A percentile compares a stretch with the other conserved stretches of the same genome.
Conservation (phyloP, 2,329 filamentous ascomycete genomes). For the Blastomyces parvus region DNA sequence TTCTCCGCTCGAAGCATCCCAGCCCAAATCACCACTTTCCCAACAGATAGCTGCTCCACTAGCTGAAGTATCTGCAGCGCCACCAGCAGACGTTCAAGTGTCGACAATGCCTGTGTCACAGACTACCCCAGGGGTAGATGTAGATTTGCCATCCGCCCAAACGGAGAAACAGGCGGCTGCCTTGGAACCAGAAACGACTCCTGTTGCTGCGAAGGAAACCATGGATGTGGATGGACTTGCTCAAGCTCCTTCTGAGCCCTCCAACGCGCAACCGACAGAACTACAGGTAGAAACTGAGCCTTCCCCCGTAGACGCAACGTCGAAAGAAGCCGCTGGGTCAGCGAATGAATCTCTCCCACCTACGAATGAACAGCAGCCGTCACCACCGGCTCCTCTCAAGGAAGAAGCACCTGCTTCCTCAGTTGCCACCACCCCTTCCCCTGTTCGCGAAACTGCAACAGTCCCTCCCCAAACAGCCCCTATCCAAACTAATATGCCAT, state of each 20-base stretch:
- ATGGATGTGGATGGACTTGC: background rate
- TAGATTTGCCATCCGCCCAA: background rate
- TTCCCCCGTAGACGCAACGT: background rate
- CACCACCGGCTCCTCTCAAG: background rate
- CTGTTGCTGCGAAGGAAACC: background rate
- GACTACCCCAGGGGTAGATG: background rate
- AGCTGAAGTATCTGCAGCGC: background rate
- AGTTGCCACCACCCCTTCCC: background rate
- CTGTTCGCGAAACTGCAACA: background rate
- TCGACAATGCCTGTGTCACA: background rate
- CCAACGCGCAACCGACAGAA: background rate
- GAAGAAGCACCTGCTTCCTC: background rate
- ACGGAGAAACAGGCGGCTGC: background rate
- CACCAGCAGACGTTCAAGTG: background rate
- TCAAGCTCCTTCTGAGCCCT: background rate
- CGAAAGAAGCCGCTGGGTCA: background rate
- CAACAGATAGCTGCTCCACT: conserved; percentile 3
- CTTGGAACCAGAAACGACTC: background rate
- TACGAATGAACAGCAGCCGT: background rate
- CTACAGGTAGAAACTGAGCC: background rate
- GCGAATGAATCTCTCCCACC: background rate
- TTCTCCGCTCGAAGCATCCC: conserved; percentile 18
- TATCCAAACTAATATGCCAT: background rate
- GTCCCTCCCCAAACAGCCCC: background rate
- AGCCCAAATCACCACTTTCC: conserved; percentile 24